Evolutionary conservation across 257 asterid genomes (phyloP).

Genomic region (Rhazya stricta): DNA sequence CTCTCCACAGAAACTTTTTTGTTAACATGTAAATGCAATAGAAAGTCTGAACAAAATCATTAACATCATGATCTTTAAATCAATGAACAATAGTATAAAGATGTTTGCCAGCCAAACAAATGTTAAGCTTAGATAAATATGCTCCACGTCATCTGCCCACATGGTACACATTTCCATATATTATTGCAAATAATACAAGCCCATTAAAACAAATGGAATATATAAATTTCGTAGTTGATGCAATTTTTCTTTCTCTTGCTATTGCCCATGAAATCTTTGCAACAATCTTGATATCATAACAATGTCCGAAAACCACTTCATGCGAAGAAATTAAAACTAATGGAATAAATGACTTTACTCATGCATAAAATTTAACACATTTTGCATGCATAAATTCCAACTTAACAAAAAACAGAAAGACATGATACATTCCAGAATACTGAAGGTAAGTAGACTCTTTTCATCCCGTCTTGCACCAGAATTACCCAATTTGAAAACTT

Average conservation of each 20-base stretch:
- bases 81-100: no score
- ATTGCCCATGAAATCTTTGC: neutral
- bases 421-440: no score
- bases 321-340: neutral
- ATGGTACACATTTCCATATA: neutral
- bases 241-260: neutral
- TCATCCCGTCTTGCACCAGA: no score
- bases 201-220: neutral
- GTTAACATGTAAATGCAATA: neutral
- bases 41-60: neutral
- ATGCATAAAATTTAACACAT: neutral
- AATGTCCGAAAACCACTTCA: neutral
- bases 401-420: no score
- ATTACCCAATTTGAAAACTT: neutral
- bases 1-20: neutral
- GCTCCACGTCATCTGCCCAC: neutral
- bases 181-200: neutral
- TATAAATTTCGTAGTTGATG: neutral
- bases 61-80: neutral
- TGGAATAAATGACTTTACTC: neutral
- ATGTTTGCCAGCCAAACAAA: neutral
- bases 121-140: neutral
- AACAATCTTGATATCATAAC: neutral
- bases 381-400: neutral
- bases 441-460: no score